Evolutionary conservation across 1,284 basidiomycete genomes (phyloP), one percentile per base, ranked within the genome.

Genomic region (Cryptococcus sp.): DNA sequence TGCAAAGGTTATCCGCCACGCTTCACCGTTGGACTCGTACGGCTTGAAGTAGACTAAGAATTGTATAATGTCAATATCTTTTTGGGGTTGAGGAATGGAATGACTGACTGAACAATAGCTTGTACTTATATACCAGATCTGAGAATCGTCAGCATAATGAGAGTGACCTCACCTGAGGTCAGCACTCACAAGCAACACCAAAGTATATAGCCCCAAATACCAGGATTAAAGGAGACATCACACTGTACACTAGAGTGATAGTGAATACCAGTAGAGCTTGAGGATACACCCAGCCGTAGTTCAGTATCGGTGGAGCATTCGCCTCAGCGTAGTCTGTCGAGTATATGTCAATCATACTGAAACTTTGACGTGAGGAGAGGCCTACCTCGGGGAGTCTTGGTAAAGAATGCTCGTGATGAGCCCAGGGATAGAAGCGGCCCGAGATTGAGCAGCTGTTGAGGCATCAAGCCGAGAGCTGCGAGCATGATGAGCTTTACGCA

Each of bases 221-320:
- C 53, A 96, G 83, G 69, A 99, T 96, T 57, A 96, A 83, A 0
- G 95, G 95, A 62, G 93, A 91, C 11, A 96, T 90, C 63, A 99
- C 89, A 73, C 91, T 93, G 81, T 98, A 99, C 23, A 96, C 83
- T 66, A 99, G 81, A 22, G 91, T 93, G 72, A 99, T 89, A 54
- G 93, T 91, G 78, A 98, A 99, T 68, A 99, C 87, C 45, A 99
- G 83, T 58, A 99, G 89, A 2, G 93, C 91, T 73, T 96, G 93
- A 0, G 94, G 94, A 73, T 97, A 95, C 8, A 95, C 89, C 67
- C 77, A 78, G 55, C 93, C 93, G 66, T 96, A 94, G 76, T 96
- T 93, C 76, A 98, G 89, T 86, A 92, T 91, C 0, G 95, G 93
- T 13, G 95, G 94, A 0, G 93, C 91, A 70, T 98, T 96, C n/a